phyloP scores from a whole-genome alignment of 192 early-diverging fungal species.

The Geosiphon pyriformis region DNA sequence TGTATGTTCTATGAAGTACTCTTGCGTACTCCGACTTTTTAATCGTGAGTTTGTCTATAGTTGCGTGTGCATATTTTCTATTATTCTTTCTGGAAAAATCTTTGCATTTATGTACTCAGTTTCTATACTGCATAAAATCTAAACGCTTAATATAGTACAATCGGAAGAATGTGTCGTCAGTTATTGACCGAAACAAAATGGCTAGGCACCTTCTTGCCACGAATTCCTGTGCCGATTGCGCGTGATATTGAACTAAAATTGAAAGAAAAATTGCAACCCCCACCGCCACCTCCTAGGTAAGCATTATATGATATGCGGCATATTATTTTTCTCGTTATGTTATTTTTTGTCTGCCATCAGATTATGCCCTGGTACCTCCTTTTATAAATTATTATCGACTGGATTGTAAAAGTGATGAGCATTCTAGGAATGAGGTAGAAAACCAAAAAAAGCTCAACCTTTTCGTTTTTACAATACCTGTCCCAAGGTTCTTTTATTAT shows the following conservation, averaged over 20 bases:
- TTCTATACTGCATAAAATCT: background rate
- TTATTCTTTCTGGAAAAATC: background rate
- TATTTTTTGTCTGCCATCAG: background rate
- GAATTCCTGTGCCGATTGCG: constrained; percentile 78
- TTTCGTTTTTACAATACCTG: constrained; percentile 14
- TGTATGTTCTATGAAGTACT: constrained; percentile 19
- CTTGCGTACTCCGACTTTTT: constrained; percentile 3
- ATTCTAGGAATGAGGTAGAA: constrained; percentile 26
- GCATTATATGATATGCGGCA: background rate
- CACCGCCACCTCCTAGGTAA: constrained; percentile 10
- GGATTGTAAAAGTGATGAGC: constrained; percentile 9
- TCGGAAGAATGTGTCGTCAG: constrained; percentile 61
- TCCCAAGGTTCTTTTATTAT: background rate
- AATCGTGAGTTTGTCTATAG: constrained; percentile 12
- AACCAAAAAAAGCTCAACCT: constrained; percentile 5
- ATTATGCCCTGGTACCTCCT: constrained; percentile 4
- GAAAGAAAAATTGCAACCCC: constrained; percentile 23
- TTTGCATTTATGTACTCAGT: background rate
- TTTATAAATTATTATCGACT: constrained; percentile 7
- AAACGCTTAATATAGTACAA: constrained; percentile 47
- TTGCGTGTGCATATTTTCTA: background rate
- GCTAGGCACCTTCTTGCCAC: constrained; percentile 71
- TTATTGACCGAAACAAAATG: constrained; percentile 74
- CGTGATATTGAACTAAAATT: constrained; percentile 66
- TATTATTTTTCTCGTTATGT: background rate